Evolutionary conservation across 164 flowering plant species (phyloP), one percentile per base, ranked within the genome.

Genomic region (Warburgia ugandensis): DNA sequence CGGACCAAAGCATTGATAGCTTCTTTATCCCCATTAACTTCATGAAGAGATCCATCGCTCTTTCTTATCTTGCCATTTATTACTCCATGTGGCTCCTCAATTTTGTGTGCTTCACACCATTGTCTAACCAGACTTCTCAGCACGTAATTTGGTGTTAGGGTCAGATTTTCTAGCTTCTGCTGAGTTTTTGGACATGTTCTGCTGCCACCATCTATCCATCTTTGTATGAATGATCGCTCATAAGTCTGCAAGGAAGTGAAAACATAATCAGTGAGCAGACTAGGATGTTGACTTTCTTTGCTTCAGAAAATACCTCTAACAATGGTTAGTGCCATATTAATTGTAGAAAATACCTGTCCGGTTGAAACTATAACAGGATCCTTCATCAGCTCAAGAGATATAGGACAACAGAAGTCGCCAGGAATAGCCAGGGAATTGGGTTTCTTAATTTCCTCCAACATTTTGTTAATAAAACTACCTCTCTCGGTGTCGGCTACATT

Each of bases 321-420:
- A n/a, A n/a, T n/a, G n/a, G n/a, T n/a, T n/a, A n/a, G n/a, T n/a
- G n/a, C n/a, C n/a, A n/a, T n/a, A n/a, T n/a, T n/a, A n/a, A n/a
- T n/a, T n/a, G n/a, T n/a, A n/a, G 48, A 38, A 11, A 10, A 31
- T 67, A 91, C 96, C 98, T 91, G 98, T 58, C 98, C 98, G 0
- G 98, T 84, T 48, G 95, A 64, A 40, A 91, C 96, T 67, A 81
- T 87, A 39, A 87, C 96, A 42, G 98, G 98, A 74, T 91, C 98
- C 62, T 83, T 74, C 98, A 91, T 87, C 40, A 91, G 53, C 56
- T 91, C 98, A 56, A 91, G 79, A 22, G 98, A 91, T 56, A 91
- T 91, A 9, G 98, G 95, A 62, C 96, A 91, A 1, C 73, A 76
- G 49, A 73, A 85, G 68, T 91, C 98, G 50, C 74, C 88, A 42